Evolutionary conservation across 345 rosid genomes (phyloP).

Genomic region (Conringia planisiliqua): DNA sequence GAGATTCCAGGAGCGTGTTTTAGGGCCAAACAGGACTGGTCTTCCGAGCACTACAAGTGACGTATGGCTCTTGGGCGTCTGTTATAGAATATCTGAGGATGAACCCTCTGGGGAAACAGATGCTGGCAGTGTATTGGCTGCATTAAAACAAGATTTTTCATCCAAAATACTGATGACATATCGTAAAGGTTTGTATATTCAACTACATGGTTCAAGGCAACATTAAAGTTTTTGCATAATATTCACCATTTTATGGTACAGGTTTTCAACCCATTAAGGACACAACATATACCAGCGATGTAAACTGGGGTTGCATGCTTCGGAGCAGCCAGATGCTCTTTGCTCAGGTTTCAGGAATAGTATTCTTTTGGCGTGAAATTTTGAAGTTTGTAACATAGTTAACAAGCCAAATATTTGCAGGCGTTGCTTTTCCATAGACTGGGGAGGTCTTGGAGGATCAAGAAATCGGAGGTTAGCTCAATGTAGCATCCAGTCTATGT

Average conservation of each 20-base stretch:
- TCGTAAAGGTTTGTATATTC: conserved; percentile 66
- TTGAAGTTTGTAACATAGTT: not conserved
- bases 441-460: conserved; percentile 88
- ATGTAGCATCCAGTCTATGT: not conserved
- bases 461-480: conserved; percentile 46
- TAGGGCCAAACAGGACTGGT: conserved; percentile 69
- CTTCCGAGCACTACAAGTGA: conserved; percentile 58
- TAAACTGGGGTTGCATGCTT: conserved; percentile 95
- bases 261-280: conserved; percentile 77
- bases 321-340: conserved; percentile 98
- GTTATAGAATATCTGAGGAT: conserved; percentile 60
- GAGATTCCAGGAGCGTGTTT: conserved; percentile 80
- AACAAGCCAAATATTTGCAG: conserved; percentile 35
- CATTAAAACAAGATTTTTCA: conserved; percentile 64
- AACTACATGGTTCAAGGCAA: not conserved
- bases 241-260: conserved; percentile 32
- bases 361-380: not conserved
- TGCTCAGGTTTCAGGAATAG: conserved; percentile 56
- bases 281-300: conserved; percentile 69
- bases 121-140: conserved; percentile 44
- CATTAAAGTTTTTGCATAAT: not conserved
- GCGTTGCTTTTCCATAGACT: conserved; percentile 78
- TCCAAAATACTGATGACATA: conserved; percentile 78
- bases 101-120: conserved; percentile 40
- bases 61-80: conserved; percentile 80